Percentiles rank a stretch among this genome's conserved stretches.
phyloP scores from a whole-genome alignment of 805 yeast genomes.

The Ogataea nitratoaversa region DNA sequence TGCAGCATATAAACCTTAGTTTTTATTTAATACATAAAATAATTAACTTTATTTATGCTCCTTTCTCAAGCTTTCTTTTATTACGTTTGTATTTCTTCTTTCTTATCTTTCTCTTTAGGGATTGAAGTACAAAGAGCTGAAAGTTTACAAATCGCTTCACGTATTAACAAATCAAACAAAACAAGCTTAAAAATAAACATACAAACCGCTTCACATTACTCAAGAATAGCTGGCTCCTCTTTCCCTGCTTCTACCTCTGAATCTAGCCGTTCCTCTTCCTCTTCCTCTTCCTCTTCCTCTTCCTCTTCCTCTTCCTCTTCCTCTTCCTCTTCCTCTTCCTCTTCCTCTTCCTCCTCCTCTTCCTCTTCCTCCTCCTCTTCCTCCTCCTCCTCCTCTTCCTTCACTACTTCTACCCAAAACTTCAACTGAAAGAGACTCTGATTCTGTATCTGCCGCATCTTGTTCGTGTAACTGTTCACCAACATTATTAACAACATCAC shows the following conservation, averaged over 20 bases:
- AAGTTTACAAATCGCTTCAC: constrained; percentile 2
- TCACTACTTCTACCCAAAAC: background rate
- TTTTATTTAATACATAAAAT: too few species aligned
- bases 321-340: constrained; percentile 2
- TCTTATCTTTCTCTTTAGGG: too few species aligned
- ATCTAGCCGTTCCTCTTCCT: constrained; percentile 1
- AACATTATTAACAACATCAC: background rate
- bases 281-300: constrained; percentile 9
- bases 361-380: constrained; percentile 2
- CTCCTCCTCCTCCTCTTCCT: constrained; percentile 1
- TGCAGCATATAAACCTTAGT: too few species aligned
- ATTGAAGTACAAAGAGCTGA: too few species aligned
- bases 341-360: background rate
- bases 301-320: constrained; percentile 1
- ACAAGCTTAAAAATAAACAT: too few species aligned
- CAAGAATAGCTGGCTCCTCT: too few species aligned
- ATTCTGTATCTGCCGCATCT: background rate
- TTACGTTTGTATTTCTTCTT: too few species aligned
- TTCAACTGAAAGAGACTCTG: too few species aligned
- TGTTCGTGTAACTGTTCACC: background rate
- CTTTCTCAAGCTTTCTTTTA: too few species aligned
- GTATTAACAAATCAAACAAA: constrained; percentile 1
- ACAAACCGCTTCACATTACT: too few species aligned
- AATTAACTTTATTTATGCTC: too few species aligned
- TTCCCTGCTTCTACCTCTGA: constrained; percentile 1